Percentiles rank a stretch among this genome's conserved stretches.
phyloP scores from a whole-genome alignment of 495 filamentous ascomycete genomes.

The Aspergillus coremiiformis region DNA sequence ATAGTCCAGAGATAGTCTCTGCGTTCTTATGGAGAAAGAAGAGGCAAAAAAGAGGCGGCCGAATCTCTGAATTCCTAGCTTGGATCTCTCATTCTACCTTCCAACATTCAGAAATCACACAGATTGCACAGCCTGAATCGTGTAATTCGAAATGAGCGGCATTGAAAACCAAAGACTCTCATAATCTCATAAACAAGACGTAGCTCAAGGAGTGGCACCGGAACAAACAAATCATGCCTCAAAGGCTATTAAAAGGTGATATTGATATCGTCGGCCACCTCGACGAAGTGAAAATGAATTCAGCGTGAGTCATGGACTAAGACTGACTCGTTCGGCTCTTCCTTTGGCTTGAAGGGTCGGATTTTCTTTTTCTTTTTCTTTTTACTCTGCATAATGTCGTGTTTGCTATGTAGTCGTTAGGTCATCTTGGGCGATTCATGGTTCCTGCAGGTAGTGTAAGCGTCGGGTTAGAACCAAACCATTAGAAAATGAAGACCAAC shows the following conservation, averaged over 20 bases:
- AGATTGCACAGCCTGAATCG: neutral
- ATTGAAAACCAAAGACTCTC: constrained; percentile 11
- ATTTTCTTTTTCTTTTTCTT: neutral
- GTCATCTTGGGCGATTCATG: neutral
- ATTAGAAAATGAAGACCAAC: constrained; percentile 18
- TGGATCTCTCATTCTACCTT: constrained; percentile 20
- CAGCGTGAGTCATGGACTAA: neutral
- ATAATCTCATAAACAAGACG: neutral
- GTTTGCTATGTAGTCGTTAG: neutral
- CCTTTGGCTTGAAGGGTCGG: neutral
- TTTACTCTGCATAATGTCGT: constrained; percentile 1
- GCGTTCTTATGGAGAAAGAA: too few species aligned
- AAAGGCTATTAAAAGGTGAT: constrained; percentile 25
- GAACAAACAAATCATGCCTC: constrained; percentile 7
- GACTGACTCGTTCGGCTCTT: neutral
- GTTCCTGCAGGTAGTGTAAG: neutral
- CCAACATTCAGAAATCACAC: constrained; percentile 10
- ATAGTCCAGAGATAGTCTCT: too few species aligned
- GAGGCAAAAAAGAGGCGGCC: constrained; percentile 43
- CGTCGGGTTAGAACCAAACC: neutral
- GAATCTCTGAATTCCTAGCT: constrained; percentile 36
- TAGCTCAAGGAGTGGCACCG: constrained; percentile 17
- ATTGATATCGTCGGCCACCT: constrained; percentile 15
- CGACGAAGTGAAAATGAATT: constrained; percentile 7
- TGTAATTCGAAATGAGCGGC: constrained; percentile 2